Base-by-base conservation (phyloP, 164 flowering plant genomes). In the Macadamia integrifolia region DNA sequence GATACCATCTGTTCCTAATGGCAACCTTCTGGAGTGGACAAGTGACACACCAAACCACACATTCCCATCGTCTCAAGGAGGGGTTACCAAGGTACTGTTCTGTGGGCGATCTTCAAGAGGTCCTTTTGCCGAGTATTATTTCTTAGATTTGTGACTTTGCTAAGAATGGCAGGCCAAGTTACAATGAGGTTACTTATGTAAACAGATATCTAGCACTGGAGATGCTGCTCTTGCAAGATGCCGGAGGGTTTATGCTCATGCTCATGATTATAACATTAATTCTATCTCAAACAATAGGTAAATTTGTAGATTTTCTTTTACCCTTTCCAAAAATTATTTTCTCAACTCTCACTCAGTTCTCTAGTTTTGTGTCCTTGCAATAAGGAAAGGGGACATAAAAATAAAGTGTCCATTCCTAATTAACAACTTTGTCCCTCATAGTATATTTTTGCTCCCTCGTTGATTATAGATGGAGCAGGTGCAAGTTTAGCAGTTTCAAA, bases 211-310 rank as follows among this genome's bases (percentile, higher is more conserved):
- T 57, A 69, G 67, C 58, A 29, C 62, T 67, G 82, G 69, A 73
- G 82, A 86, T 53, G 70, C 74, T 74, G 64, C 79, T 65, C 65
- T 66, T 65, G 79, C 95, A 78, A 85, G 82, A 79, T 88, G 91
- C 58, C 82, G 89, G 69, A 86, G 75, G 84, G 84, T 89, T 71
- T 91, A 84, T 82, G 84, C 87, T 73, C 87, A 87, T 84, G 93
- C 96, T 71, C 97, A 92, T 80, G 96, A 89, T 66, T 92, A 68
- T 76, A 85, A 85, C 76, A 82, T 92, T 69, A 89, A 92, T 72
- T 92, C 97, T 59, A 83, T 92, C 64, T 89, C 97, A 46, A 83
- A 71, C 67, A 89, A 89, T 74, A 92, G 96, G 97, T 86, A 64
- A 65, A 1, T 55, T 60, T 58, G 8, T 50, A 1, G 28, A 50